phyloP scores from a whole-genome alignment of 1,284 basidiomycete genomes.

The Ganoderma multipileum region DNA sequence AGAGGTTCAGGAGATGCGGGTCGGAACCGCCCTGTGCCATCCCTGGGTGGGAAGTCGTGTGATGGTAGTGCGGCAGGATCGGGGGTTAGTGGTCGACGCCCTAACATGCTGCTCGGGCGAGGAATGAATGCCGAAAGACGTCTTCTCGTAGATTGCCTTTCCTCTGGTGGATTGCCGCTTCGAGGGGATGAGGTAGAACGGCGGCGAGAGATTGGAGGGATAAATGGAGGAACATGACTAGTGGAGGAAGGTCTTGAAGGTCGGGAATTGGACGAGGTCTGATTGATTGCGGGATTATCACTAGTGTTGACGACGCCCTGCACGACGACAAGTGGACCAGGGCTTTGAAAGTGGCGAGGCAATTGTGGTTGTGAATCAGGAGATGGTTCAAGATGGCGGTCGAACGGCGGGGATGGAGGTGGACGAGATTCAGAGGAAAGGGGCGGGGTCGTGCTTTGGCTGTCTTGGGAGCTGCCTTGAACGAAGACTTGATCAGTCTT shows the following conservation, averaged over 20 bases:
- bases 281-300: slow-evolving; percentile 46
- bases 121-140: slow-evolving; percentile 38
- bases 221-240: slow-evolving; percentile 4
- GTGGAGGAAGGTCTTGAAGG: slow-evolving; percentile 18
- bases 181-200: slow-evolving; percentile 31
- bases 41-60: background rate
- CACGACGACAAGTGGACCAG: slow-evolving; percentile 79
- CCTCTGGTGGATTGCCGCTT: slow-evolving; percentile 18
- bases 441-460: slow-evolving; percentile 12
- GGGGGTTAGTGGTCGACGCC: slow-evolving; percentile 21
- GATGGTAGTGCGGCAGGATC: slow-evolving; percentile 13
- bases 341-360: slow-evolving; percentile 66
- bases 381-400: background rate
- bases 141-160: slow-evolving; percentile 29
- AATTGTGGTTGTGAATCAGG: slow-evolving; percentile 23
- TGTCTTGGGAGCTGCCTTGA: slow-evolving; percentile 29
- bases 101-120: slow-evolving; percentile 33
- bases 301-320: slow-evolving; percentile 83
- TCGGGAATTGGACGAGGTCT: slow-evolving; percentile 34
- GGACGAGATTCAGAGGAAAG: slow-evolving; percentile 17
- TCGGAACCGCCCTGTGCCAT: background rate
- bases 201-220: slow-evolving; percentile 13
- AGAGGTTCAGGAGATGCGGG: background rate
- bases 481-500: slow-evolving; percentile 17
- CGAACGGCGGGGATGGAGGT: background rate